Evolutionary conservation across 441 rosid genomes (phyloP).

Genomic region (Euphorbia celastroides): DNA sequence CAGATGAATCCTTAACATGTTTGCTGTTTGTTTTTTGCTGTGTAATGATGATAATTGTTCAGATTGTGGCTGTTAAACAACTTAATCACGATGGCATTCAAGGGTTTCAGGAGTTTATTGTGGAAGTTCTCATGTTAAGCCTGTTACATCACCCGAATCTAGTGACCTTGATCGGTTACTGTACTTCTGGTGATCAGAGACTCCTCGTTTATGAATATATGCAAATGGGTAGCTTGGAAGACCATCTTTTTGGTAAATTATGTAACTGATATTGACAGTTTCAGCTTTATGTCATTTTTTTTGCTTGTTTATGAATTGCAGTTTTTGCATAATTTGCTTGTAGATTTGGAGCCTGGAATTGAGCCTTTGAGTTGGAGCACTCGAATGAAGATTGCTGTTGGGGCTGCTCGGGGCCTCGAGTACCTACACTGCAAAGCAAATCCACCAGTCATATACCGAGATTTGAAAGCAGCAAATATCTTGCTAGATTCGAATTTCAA

Average conservation of each 20-base stretch:
- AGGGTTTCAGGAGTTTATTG: conserved; percentile 82
- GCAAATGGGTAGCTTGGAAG: conserved; percentile 91
- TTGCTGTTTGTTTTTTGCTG: conserved; percentile 1
- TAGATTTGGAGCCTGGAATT: conserved; percentile 62
- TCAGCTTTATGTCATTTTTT: not conserved
- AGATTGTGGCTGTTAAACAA: conserved; percentile 89
- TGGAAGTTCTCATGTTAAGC: conserved; percentile 93
- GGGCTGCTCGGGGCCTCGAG: conserved; percentile 90
- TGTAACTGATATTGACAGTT: not conserved
- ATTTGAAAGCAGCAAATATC: conserved; percentile 90
- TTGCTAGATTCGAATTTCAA: conserved; percentile 77
- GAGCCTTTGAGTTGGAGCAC: conserved; percentile 81
- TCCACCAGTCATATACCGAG: conserved; percentile 95
- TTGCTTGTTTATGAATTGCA: no score
- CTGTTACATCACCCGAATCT: conserved; percentile 77
- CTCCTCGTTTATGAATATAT: conserved; percentile 88
- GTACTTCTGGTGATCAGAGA: conserved; percentile 90
- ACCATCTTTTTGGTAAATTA: conserved; percentile 75
- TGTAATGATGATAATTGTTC: conserved; percentile 38
- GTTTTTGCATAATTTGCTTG: not conserved
- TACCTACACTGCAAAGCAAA: conserved; percentile 86
- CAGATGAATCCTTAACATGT: not conserved
- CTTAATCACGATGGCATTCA: conserved; percentile 81
- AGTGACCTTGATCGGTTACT: conserved; percentile 80
- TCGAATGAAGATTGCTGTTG: conserved; percentile 93